Evolutionary conservation across 2,329 filamentous ascomycete genomes (phyloP), one percentile per base, ranked within the genome.

Genomic region (Fusarium sterilihyphosum): DNA sequence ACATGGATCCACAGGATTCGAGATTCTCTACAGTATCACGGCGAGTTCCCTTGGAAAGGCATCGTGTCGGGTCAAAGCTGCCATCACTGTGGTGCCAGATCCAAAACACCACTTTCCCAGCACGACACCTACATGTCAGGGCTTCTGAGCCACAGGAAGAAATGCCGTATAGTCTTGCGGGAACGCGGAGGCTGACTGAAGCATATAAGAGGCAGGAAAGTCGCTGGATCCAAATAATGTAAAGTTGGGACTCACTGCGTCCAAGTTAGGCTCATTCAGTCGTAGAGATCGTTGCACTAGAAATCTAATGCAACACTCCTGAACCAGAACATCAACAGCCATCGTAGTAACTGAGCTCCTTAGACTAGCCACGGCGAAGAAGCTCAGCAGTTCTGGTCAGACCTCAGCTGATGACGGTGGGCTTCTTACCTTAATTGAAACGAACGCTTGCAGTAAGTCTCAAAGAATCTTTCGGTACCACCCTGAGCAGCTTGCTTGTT

Each of bases 291-390:
- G 7, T n/a, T 6, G 13, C n/a, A 16, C 22, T n/a, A 4, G 4
- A 44, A 44, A 6, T 29, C 2, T 6, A 2, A 24, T 10, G 40
- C 1, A 24, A n/a, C 14, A 17, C 14, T 17, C 24, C 41, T 17
- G 22, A 17, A 14, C n/a, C 6, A 3, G n/a, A 12, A 5, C n/a
- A 43, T 43, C 1, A 43, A 12, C 41, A 24, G 16, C 16, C 6
- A 24, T 0, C 14, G 14, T 8, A 17, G 16, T 44, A 6, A 8
- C 41, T 7, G 16, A 10, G 10, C 33, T 24, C 10, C 5, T 8
- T 5, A 44, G 24, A 44, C 10, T 17, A 0, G 16, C 16, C 8
- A 0, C 0, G 6, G n/a, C 12, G 2, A n/a, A n/a, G 40, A 2
- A 5, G 13, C 12, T 9, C 22, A n/a, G 22, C 40, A 5, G 40